These are phyloP conservation scores for Globisporangium iwayamae DNA, from an alignment of 352 stramenopile genomes.

Conservation along the genomic window DNA sequence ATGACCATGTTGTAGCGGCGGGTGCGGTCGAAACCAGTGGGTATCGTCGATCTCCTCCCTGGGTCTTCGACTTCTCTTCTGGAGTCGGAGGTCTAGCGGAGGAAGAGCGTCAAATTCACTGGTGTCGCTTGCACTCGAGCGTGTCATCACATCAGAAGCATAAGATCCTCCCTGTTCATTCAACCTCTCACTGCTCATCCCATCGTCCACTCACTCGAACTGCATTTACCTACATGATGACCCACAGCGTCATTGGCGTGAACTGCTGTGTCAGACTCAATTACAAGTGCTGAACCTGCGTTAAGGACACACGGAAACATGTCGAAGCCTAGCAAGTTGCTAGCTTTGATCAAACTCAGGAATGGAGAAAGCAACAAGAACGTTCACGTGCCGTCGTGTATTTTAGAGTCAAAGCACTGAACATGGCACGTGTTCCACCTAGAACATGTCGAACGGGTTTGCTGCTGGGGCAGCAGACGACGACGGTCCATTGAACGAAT, in stretches of 20 bases:
- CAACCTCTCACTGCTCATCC: background rate
- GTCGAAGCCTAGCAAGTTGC: background rate
- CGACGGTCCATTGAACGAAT: conserved; percentile 22
- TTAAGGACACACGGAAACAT: background rate
- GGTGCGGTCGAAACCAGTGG: background rate
- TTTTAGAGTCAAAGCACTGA: background rate
- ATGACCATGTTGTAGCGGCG: conserved; percentile 19
- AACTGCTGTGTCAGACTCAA: too few species aligned
- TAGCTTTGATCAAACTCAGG: background rate
- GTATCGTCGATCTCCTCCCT: background rate
- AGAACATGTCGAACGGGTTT: conserved; percentile 87
- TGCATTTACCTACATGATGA: too few species aligned
- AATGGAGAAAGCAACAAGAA: background rate
- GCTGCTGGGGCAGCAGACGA: conserved; percentile 29
- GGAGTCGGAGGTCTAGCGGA: background rate
- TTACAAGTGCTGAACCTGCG: too few species aligned
- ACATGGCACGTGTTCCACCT: conserved; percentile 14
- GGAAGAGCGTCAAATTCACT: background rate
- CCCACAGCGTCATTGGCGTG: too few species aligned
- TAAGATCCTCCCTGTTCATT: conserved; percentile 37
- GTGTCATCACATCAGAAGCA: conserved; percentile 24
- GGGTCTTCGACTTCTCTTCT: background rate
- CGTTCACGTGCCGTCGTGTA: background rate
- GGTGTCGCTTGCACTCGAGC: background rate
- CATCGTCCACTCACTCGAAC: background rate